Base-by-base conservation (phyloP, 2,329 filamentous ascomycete genomes). In the Aspergillus thermomutatus region DNA sequence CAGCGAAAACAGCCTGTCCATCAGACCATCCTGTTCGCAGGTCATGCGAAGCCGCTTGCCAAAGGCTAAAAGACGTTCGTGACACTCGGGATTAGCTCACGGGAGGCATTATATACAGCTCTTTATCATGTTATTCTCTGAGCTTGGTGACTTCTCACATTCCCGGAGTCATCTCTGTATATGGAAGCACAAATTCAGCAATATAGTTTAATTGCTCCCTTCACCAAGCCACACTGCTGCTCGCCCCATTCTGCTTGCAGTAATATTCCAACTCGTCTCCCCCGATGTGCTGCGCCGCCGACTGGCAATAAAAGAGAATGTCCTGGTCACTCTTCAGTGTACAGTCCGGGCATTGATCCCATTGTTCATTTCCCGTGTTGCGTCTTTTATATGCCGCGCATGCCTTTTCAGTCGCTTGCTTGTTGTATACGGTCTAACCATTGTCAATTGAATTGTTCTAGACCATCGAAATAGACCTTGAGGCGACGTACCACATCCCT, bases 231-330 rank as follows among this genome's bases (percentile, higher is more conserved):
- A 65, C n/a, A 53, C 56, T 59, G 9, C 50, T 57, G 25, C 53
- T 55, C 1, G 59, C 60, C 14, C 60, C 60, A 4, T 55, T 59
- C 48, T 58, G 59, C 23, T n/a, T 55, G 28, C 63, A 65, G 45
- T 65, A 65, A 25, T 65, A 65, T 19, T 54, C 55, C 47, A 64
- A 50, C 45, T 65, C 63, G 11, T 65, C 63, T 1, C 63, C 62
- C 26, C 63, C 63, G 21, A 65, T 65, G 49, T 65, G 63, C 31
- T 56, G 52, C 0, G 45, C 62, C 2, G 55, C 55, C n/a, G 60
- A 63, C n/a, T 65, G 55, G 47, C 63, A 65, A 48, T 65, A 64
- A 46, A 58, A 60, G 31, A 62, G 46, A 27, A 63, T 40, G 11
- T 57, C 57, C 23, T 52, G 51, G 27, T 58, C 61, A 26, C 45